Percentiles rank a stretch among this genome's conserved stretches.
Evolutionary conservation across 257 asterid species (phyloP).

Genomic region (Lycium barbarum): DNA sequence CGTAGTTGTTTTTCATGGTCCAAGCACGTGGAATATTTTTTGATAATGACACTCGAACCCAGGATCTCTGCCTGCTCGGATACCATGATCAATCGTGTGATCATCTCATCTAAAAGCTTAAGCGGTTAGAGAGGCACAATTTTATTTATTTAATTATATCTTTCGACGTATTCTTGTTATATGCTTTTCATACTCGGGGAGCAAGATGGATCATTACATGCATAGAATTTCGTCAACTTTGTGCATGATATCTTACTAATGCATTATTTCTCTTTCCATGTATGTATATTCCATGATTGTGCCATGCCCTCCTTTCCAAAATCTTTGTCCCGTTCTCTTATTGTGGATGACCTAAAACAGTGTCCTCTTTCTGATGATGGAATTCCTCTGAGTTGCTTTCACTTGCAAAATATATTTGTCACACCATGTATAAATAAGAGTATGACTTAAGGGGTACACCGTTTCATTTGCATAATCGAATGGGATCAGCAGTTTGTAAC

Average conservation of each 20-base stretch:
- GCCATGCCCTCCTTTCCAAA: slow-evolving; percentile 11
- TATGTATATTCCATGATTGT: background rate
- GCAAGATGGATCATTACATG: slow-evolving; percentile 3
- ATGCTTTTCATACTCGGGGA: background rate
- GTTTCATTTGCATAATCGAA: background rate
- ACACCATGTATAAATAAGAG: background rate
- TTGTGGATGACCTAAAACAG: background rate
- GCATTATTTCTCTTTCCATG: background rate
- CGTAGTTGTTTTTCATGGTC: background rate
- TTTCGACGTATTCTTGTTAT: background rate
- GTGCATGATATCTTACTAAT: background rate
- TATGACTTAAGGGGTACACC: background rate
- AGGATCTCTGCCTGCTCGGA: background rate
- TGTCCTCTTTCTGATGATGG: background rate
- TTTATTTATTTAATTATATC: no score
- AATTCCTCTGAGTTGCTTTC: background rate
- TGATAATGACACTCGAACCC: background rate
- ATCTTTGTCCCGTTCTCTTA: background rate
- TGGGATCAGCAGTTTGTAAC: background rate
- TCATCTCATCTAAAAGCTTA: background rate
- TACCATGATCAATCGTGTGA: no score
- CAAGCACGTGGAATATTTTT: background rate
- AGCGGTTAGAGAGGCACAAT: background rate
- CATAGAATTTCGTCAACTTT: background rate
- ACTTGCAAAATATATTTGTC: background rate